Base-by-base conservation (phyloP, 2,329 filamentous ascomycete species). In the Bipolaris zeicola region DNA sequence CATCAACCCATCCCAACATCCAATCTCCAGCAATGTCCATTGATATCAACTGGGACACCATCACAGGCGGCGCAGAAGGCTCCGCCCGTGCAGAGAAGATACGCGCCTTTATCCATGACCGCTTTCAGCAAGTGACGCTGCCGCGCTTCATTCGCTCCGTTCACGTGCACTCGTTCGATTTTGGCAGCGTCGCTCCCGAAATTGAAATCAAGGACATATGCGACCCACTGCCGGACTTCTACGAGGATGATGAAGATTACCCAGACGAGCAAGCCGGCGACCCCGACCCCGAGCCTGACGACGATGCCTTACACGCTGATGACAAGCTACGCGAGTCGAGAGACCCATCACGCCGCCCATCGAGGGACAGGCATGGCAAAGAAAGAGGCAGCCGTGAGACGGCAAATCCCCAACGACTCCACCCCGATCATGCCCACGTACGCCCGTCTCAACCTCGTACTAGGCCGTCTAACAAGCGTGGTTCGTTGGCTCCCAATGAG, bases 121-220 rank as follows among this genome's bases (percentile, higher is more conserved):
- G 93, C 71, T 99, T 99, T 78, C 95, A 99, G 79, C 87, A 92
- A 59, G 89, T 98, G 62, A 85, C 89, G 24, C 84, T 99, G 44
- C 95, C 95, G 57, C 90, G 92, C 70, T 97, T 99, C 83, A 97
- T 99, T 78, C 93, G 95, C 72, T 95, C 92, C 24, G 95, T 99
- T 67, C 89, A 92, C 52, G 93, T 97, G 38, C 93, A 97, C 75
- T 89, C 91, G 59, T 99, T 99, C 78, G 89, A 94, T 62, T 97
- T 99, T 75, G 95, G 95, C 45, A 86, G 82, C 26, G 87, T 94
- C 47, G 83, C 90, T 37, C 95, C 95, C 1, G 85, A 90, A 66
- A 85, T 99, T 39, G 92, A 96, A 72, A 88, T 99, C 69, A 98
- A 97, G 78, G 95, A 98, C 76, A 93, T 99, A 59, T 96, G 94